Percentiles rank a stretch among this genome's conserved stretches.
phyloP scores from a whole-genome alignment of 345 rosid genomes.

The Heritiera littoralis region DNA sequence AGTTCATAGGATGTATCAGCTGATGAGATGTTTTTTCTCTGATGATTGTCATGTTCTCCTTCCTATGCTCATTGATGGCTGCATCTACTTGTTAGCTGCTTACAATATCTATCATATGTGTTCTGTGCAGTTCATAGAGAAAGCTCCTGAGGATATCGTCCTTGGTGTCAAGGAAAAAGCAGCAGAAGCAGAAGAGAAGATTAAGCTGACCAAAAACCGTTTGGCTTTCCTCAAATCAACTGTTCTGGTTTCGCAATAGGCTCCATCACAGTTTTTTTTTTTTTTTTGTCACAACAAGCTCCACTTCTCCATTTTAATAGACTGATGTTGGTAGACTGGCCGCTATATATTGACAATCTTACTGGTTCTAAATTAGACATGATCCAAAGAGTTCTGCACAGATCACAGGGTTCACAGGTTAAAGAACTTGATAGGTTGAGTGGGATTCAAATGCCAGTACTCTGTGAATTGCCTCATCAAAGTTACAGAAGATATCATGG shows the following conservation, averaged over 20 bases:
- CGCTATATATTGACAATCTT: background rate
- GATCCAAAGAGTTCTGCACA: background rate
- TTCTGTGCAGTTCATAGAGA: slow-evolving; percentile 70
- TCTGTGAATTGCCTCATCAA: background rate
- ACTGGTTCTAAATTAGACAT: background rate
- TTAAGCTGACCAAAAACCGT: slow-evolving; percentile 72
- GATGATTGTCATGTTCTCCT: background rate
- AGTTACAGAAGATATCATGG: background rate
- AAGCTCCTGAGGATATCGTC: slow-evolving; percentile 84
- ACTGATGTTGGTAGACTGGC: background rate
- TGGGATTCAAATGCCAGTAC: background rate
- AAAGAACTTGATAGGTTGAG: background rate
- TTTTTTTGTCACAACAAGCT: background rate
- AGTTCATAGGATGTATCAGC: background rate
- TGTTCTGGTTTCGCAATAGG: slow-evolving; percentile 53
- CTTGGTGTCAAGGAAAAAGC: slow-evolving; percentile 77
- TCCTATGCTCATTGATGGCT: slow-evolving; percentile 4
- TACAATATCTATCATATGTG: slow-evolving; percentile 9
- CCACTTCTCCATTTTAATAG: background rate
- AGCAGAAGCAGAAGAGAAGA: slow-evolving; percentile 88
- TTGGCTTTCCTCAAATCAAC: slow-evolving; percentile 77
- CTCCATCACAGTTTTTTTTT: too few relatives aligned
- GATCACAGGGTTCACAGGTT: too few relatives aligned
- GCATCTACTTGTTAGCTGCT: background rate
- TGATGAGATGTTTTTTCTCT: background rate